Percentiles rank a stretch among this genome's conserved stretches.
Conservation (phyloP, 2,329 filamentous ascomycete species). For the Colletotrichum costaricense region DNA sequence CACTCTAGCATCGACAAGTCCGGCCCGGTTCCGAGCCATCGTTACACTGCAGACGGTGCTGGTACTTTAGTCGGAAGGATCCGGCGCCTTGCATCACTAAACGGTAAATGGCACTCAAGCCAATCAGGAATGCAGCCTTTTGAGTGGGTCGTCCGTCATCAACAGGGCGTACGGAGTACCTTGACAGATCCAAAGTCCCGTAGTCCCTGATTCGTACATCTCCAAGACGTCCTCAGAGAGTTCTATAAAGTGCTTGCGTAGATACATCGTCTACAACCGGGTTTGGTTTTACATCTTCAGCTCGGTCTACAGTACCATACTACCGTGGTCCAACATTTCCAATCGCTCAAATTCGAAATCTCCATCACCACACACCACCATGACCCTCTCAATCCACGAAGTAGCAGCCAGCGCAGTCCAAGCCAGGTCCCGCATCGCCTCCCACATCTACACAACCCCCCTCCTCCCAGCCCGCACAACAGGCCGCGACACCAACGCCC, state of each 20-base stretch:
- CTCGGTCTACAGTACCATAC: background rate
- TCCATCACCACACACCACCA: background rate
- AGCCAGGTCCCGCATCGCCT: conserved; percentile 35
- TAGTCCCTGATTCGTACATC: background rate
- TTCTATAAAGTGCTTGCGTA: background rate
- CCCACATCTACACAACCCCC: conserved; percentile 39
- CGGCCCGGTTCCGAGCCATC: background rate
- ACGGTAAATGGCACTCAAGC: background rate
- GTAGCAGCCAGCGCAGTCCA: conserved; percentile 33
- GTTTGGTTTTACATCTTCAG: fast-evolving
- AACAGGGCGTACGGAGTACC: background rate
- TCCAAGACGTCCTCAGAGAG: background rate
- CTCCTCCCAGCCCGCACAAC: conserved; percentile 33
- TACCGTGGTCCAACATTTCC: too few relatives aligned
- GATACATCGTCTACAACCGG: background rate
- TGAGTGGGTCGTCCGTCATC: background rate
- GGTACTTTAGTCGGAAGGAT: background rate
- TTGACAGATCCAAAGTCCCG: background rate
- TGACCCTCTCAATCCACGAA: conserved; percentile 20
- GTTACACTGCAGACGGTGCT: background rate
- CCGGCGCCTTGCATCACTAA: background rate
- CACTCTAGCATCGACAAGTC: background rate
- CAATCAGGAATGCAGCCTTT: background rate
- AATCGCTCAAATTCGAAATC: background rate
- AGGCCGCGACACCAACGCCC: conserved; percentile 3